Base-by-base conservation (phyloP, 2,329 filamentous ascomycete genomes). In the Penicillium sp. region DNA sequence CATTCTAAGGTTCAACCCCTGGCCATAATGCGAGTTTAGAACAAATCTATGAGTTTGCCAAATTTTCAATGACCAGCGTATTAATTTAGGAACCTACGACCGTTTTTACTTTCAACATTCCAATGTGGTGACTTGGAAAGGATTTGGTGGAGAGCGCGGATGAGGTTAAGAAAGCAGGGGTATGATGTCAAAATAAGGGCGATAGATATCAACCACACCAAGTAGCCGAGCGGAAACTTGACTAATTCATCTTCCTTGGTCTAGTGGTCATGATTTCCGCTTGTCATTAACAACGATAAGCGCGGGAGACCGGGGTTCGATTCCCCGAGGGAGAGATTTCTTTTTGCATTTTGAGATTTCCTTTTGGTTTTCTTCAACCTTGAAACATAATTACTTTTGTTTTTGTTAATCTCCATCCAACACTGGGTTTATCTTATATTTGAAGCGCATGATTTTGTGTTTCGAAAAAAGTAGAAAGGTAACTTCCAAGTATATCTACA, bases 251-350 rank as follows among this genome's bases (percentile, higher is more conserved):
- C 63, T 66, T 66, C 63, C 63, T 66, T 72, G 70, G 69, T 71
- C 69, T 73, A 73, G 70, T 72, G 69, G 70, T 72, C 69, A 72
- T 72, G 70, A 72, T 72, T 68, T 72, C 69, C 71, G 69, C 69
- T 71, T 72, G 69, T 72, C 70, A 72, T 56, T 63, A 67, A 55
- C 9, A 62, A 59, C 46, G 56, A 61, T 58, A 61, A 69, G 69
- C 69, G 69, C 71, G 69, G 70, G 64, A 69, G 69, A 69, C 71
- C 70, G 67, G 67, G 67, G 69, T 72, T 71, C 69, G 69, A 73
- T 73, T 70, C 70, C 67, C 63, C 63, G 62, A 66, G 69, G 67
- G 69, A 69, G 65, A 65, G 65, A 67, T 68, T 70, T 67, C 37
- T 64, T 31, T 31, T 31, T 31, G 27, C 27, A 6, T 35, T 18